Evolutionary conservation across 306 rosid species (phyloP), one percentile per base, ranked within the genome.

Genomic region (Gastrolobium villosum): DNA sequence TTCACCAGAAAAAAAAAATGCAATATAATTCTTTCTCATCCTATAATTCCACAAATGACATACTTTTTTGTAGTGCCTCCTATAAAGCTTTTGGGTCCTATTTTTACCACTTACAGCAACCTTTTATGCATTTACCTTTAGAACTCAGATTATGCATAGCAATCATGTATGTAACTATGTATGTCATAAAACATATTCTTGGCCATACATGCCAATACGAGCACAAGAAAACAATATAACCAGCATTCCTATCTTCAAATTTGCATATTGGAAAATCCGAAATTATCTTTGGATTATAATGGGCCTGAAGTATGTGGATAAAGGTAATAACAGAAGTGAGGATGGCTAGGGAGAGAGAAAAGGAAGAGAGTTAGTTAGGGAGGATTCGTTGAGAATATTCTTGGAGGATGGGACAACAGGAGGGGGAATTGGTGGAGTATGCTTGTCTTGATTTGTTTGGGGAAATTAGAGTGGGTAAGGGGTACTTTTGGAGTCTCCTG

Each of bases 101-200:
- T 96, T 96, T 82, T 86, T 96, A 52, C 99, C 97, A 2, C 96
- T 91, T 13, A 96, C 98, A 2, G 97, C 98, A 70, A 96, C 84
- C 75, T 96, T 96, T 26, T 96, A 98, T 7, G 99, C 99, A 90
- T 96, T 96, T 67, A 96, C 86, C 99, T 96, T 70, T 53, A 37
- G 37, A 63, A 44, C 60, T 53, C 26, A 20, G 26, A 1, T 65
- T 64, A 65, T 10, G 28, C 52, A 50, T 6, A 43, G 32, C n/a
- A 72, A 34, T 40, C 64, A 34, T 48, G 48, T 20, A 46, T 20
- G 26, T 20, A 20, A 14, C 13, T 65, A 7, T 10, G 36, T 32
- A 11, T 14, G 48, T 8, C 35, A 41, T 10, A 39, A 40, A 57
- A 64, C n/a, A 36, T 30, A n/a, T n/a, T n/a, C n/a, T n/a, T n/a